Evolutionary conservation across 2,329 filamentous ascomycete genomes (phyloP).

Genomic region (Colletotrichum liriopes): DNA sequence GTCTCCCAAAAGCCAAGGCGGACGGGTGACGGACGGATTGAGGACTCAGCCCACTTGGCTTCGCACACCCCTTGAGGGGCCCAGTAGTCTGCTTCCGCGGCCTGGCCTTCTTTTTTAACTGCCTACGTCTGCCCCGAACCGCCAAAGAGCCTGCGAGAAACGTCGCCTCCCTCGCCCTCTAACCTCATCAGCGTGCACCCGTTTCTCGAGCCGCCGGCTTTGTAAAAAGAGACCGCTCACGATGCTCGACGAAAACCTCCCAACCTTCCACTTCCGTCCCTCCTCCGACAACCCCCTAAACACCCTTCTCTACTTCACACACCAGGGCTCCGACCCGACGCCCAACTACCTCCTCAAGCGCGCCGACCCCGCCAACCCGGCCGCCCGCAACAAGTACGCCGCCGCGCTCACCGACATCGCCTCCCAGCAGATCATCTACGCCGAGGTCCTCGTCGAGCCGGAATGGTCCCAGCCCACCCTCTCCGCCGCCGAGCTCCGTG

Average conservation of each 20-base stretch:
- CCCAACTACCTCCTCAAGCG: conserved; percentile 87
- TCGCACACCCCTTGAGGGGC: conserved; percentile 19
- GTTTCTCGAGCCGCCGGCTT: conserved; percentile 1
- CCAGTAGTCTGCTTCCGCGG: conserved; percentile 20
- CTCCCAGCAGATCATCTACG: conserved; percentile 86
- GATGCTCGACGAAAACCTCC: conserved; percentile 97
- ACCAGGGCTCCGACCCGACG: conserved; percentile 85
- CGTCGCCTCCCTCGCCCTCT: not conserved
- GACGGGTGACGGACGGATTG: conserved; percentile 26
- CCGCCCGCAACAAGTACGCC: conserved; percentile 87
- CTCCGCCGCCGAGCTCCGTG: conserved; percentile 84
- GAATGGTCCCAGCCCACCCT: conserved; percentile 89
- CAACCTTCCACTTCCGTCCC: conserved; percentile 74
- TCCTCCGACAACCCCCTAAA: conserved; percentile 68
- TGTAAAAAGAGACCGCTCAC: conserved; percentile 40
- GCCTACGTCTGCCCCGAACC: not conserved
- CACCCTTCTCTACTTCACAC: conserved; percentile 72
- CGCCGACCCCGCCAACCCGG: conserved; percentile 78
- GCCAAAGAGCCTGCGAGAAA: not conserved
- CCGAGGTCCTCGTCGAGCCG: conserved; percentile 86
- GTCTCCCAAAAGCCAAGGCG: conserved; percentile 34
- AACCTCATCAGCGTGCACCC: not conserved
- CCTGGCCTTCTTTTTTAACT: conserved; percentile 10
- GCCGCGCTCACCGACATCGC: conserved; percentile 88
- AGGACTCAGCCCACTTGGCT: conserved; percentile 40